Evolutionary conservation across 2,329 filamentous ascomycete species (phyloP).

Genomic region (Xylaria sp.): DNA sequence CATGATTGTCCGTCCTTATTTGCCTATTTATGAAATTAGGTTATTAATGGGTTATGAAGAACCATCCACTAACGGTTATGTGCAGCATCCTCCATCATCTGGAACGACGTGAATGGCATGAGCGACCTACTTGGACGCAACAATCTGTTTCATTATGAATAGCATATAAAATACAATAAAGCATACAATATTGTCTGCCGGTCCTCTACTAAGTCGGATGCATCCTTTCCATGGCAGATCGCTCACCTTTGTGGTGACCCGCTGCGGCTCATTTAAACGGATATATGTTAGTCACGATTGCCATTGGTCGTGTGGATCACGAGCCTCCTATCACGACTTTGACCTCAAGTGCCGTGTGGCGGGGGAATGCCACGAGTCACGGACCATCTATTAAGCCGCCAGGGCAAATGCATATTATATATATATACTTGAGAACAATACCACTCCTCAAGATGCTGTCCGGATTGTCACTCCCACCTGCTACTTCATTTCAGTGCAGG

Average conservation of each 20-base stretch:
- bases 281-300: conserved; percentile 39
- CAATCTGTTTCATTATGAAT: not conserved
- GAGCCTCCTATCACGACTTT: conserved; percentile 41
- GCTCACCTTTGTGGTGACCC: conserved; percentile 23
- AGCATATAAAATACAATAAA: conserved; percentile 11
- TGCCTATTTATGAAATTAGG: not conserved
- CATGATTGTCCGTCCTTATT: not conserved
- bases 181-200: conserved; percentile 21
- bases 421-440: conserved; percentile 41
- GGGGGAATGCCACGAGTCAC: conserved; percentile 38
- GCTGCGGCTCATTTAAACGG: conserved; percentile 36
- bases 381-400: conserved; percentile 45
- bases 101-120: not conserved
- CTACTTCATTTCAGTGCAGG: conserved; percentile 28
- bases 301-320: conserved; percentile 43
- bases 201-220: conserved; percentile 3
- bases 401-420: conserved; percentile 40
- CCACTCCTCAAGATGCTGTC: conserved; percentile 20
- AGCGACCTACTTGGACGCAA: not conserved
- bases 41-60: not conserved
- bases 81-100: not conserved
- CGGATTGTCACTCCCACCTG: conserved; percentile 30
- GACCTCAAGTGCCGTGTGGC: conserved; percentile 46
- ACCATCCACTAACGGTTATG: not conserved
- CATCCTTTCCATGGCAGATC: conserved; percentile 22